Evolutionary conservation across 2,329 filamentous ascomycete species (phyloP).

Genomic region (Calonectria hawksworthii): DNA sequence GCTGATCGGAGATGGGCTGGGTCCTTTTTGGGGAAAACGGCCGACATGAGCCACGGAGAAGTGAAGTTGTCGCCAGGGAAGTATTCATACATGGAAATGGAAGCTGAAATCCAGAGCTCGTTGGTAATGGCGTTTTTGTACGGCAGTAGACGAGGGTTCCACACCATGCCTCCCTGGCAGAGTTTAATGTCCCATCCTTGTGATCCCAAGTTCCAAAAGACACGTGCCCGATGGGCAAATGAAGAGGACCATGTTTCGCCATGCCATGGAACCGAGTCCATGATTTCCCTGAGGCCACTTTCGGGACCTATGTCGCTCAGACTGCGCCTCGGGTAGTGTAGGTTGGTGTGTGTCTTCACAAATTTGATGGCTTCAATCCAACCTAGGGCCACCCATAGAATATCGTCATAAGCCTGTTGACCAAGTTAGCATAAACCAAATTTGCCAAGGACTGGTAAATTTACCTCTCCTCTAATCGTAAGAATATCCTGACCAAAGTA

Average conservation of each 20-base stretch:
- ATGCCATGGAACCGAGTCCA: slow-evolving; percentile 74
- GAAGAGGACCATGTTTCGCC: slow-evolving; percentile 80
- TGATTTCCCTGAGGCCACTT: slow-evolving; percentile 48
- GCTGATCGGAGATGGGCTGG: slow-evolving; percentile 80
- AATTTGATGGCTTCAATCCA: slow-evolving; percentile 90
- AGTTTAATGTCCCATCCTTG: slow-evolving; percentile 85
- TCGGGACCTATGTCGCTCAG: slow-evolving; percentile 24
- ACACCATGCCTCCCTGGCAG: slow-evolving; percentile 90
- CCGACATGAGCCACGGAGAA: slow-evolving; percentile 70
- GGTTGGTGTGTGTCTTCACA: slow-evolving; percentile 75
- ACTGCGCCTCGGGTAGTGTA: slow-evolving; percentile 65
- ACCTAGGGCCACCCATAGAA: slow-evolving; percentile 93
- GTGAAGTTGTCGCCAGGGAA: slow-evolving; percentile 85
- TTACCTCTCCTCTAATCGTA: slow-evolving; percentile 73
- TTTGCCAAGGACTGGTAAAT: background rate
- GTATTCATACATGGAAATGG: slow-evolving; percentile 89
- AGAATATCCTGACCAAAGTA: slow-evolving; percentile 91
- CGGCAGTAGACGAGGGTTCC: slow-evolving; percentile 83
- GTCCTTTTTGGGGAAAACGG: slow-evolving; percentile 59
- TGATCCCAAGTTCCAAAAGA: slow-evolving; percentile 88
- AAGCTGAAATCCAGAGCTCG: slow-evolving; percentile 88
- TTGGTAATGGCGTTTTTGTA: slow-evolving; percentile 99
- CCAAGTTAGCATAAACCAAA: background rate
- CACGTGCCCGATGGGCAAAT: slow-evolving; percentile 85
- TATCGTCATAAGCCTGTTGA: slow-evolving; percentile 86